Evolutionary conservation across 2,329 filamentous ascomycete species (phyloP), one percentile per base, ranked within the genome.

Genomic region (Colletotrichum coccodes): DNA sequence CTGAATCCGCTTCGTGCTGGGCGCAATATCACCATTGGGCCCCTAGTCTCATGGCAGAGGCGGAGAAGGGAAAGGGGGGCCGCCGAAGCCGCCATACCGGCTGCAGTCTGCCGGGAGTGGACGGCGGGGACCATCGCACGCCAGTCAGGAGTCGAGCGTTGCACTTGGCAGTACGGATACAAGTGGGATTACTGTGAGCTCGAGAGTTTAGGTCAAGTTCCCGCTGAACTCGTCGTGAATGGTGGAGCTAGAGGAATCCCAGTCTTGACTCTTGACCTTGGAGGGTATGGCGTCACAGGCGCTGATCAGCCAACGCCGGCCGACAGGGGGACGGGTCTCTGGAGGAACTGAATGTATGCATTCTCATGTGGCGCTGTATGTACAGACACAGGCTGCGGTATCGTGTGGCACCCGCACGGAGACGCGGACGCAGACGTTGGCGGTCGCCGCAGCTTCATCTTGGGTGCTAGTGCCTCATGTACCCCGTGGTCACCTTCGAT

Each of bases 241-340:
- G 64, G 61, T 42, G 52, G 54, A 42, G 65, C 49, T 47, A 16
- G 64, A 40, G 49, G 54, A 54, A 54, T 58, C 53, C 54, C 44
- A 44, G 65, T 26, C 61, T 65, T 65, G 61, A 53, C 64, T 26
- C 61, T 65, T 65, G 61, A 53, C 64, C 61, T n/a, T 60, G 65
- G 60, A 60, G 49, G 65, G 65, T 71, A 77, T 77, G 76, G 76
- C 76, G 76, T 77, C 76, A 77, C 76, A 72, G 62, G 64, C 66
- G 75, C 68, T 75, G 75, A 77, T 77, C 75, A 63, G 60, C 62
- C 72, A 74, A 70, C 71, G 16, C 30, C 38, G 38, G 26, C 14
- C 18, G 12, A 21, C 40, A 68, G 54, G 61, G n/a, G 60, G 34
- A 18, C n/a, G 18, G 30, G 47, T 23, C 18, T 18, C 21, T 5